phyloP scores from a whole-genome alignment of 805 yeast species.

The Yarrowia divulgata region DNA sequence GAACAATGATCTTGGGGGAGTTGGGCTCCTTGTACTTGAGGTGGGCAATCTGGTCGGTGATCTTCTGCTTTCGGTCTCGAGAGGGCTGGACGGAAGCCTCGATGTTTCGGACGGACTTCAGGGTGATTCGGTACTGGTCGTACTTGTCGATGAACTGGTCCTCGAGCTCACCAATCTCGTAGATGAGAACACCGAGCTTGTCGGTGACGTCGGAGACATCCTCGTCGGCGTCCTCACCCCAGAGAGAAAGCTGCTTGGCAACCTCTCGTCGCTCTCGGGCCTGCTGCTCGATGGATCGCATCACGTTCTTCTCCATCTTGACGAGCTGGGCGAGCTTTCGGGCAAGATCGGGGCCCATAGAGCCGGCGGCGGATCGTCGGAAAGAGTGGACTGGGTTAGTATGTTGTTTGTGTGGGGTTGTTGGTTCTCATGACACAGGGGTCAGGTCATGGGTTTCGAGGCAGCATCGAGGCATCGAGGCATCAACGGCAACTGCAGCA shows the following conservation, averaged over 20 bases:
- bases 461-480: no score
- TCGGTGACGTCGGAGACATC: constrained; percentile 97
- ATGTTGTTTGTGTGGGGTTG: neutral
- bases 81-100: constrained; percentile 98
- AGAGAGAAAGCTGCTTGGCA: constrained; percentile 93
- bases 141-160: constrained; percentile 98
- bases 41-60: constrained; percentile 96
- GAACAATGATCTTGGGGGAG: constrained; percentile 91
- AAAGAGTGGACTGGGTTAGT: constrained; percentile 48
- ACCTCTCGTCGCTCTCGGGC: constrained; percentile 94
- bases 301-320: constrained; percentile 94
- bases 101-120: constrained; percentile 93
- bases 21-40: constrained; percentile 98
- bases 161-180: constrained; percentile 97
- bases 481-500: no score
- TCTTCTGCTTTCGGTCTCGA: constrained; percentile 96
- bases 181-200: constrained; percentile 92
- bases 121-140: constrained; percentile 95
- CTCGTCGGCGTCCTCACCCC: constrained; percentile 99
- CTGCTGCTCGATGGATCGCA: constrained; percentile 91
- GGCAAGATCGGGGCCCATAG: constrained; percentile 92
- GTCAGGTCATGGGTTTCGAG: no score
- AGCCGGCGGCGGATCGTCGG: constrained; percentile 87
- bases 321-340: constrained; percentile 89
- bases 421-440: no score